These are phyloP conservation scores for Eucalyptus guilfoylei DNA, from an alignment of 345 rosid genomes.

Conservation along the genomic window DNA sequence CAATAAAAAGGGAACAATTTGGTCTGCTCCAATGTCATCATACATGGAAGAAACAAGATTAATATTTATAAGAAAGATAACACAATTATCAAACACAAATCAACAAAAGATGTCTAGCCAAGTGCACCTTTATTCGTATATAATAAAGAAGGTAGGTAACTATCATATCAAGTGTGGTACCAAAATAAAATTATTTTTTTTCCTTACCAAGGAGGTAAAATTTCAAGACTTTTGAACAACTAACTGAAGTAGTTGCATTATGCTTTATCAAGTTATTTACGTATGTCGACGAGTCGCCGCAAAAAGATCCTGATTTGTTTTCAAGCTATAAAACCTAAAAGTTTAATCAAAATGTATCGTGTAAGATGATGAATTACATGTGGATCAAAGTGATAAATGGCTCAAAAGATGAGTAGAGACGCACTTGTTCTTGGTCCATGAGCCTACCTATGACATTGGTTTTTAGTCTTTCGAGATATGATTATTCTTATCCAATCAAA, in stretches of 20 bases:
- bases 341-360: too few relatives aligned
- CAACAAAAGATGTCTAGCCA: neutral
- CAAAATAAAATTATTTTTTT: too few relatives aligned
- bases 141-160: neutral
- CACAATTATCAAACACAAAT: neutral
- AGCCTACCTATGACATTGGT: neutral
- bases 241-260: neutral
- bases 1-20: too few relatives aligned
- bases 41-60: neutral
- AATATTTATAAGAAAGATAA: neutral
- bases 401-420: neutral
- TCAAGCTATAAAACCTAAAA: too few relatives aligned
- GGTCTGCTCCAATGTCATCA: neutral
- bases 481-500: neutral
- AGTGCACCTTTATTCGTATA: neutral
- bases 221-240: neutral
- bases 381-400: neutral
- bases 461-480: neutral
- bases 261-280: too few relatives aligned
- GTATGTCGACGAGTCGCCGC: neutral
- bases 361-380: fast-evolving
- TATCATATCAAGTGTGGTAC: neutral
- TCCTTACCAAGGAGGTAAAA: neutral
- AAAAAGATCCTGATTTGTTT: neutral
- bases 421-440: neutral